Conservation (phyloP, 805 yeast genomes). For the Tetrapisispora namnaoensis region DNA sequence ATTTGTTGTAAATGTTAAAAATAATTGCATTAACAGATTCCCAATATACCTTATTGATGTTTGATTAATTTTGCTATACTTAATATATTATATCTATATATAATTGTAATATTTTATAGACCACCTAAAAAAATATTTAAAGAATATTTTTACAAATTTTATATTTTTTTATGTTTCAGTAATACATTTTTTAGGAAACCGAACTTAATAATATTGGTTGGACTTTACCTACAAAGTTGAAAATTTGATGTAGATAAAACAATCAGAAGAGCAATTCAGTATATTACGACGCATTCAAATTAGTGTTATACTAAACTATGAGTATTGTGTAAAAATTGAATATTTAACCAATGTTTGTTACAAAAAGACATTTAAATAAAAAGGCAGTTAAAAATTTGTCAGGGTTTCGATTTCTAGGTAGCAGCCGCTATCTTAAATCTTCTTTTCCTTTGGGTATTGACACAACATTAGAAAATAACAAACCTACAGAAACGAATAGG, state of each 20-base stretch:
- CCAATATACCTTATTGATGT: not conserved
- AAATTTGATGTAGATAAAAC: too few species aligned
- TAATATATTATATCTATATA: not conserved
- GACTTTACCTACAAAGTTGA: too few species aligned
- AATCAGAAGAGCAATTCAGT: not conserved
- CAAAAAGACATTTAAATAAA: not conserved
- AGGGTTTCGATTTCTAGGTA: not conserved
- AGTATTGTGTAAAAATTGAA: not conserved
- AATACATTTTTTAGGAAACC: not conserved
- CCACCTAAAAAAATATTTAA: not conserved
- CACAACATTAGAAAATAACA: conserved; percentile 41
- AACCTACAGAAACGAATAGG: conserved; percentile 54
- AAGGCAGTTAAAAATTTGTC: not conserved
- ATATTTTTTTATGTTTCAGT: too few species aligned
- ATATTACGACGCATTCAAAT: too few species aligned
- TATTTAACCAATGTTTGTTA: not conserved
- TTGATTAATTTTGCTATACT: not conserved
- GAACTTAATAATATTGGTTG: too few species aligned
- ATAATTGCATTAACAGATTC: not conserved
- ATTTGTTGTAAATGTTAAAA: not conserved
- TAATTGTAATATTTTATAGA: not conserved
- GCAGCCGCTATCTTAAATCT: not conserved
- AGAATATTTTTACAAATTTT: not conserved
- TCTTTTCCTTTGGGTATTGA: conserved; percentile 23
- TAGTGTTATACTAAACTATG: too few species aligned